Evolutionary conservation across 2,329 filamentous ascomycete genomes (phyloP), one percentile per base, ranked within the genome.

Genomic region (Fusarium albidum): DNA sequence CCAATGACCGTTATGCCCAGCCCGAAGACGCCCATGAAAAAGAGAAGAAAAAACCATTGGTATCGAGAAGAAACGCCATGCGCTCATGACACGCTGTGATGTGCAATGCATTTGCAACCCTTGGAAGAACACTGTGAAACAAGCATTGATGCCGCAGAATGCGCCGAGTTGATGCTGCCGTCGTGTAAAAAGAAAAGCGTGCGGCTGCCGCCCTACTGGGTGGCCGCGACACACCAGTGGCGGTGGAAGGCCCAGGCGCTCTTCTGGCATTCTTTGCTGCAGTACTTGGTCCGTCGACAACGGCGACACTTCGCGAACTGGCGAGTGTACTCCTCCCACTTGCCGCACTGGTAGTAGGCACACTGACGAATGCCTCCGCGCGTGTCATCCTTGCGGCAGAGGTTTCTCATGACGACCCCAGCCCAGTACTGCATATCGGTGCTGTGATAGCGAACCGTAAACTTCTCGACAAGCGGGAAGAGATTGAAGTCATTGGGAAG

Each of bases 391-490:
- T 99, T 99, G 61, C 95, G 91, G 80, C 95, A 99, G 42, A 99
- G 84, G 71, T 99, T 99, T 61, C 95, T 86, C 95, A 99, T 99
- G 38, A 99, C 95, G 13, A 99, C 95, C 57, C 94, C 95, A 14
- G 95, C 95, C 95, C 95, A 99, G 78, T 99, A 99, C 73, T 97
- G 94, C 95, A 99, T 99, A 71, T 97, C 93, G 54, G 92, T 91
- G 61, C 91, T 92, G 75, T 97, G 92, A 70, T 97, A 92, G 61
- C 95, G 87, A 26, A 97, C 91, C 5, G 95, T 99, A 72, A 98
- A 99, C 74, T 97, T 98, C 75, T 99, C 95, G 40, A 99, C 95
- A 29, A 99, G 80, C 3, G 95, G 95, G 76, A 99, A 99, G 63
- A 99, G 96, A 75, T 99, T 99, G 76, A 96, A 94, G 73, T 98